Percentiles rank a stretch among this genome's conserved stretches.
Evolutionary conservation across 805 yeast genomes (phyloP).

Genomic region (Torulaspora gathmanii): DNA sequence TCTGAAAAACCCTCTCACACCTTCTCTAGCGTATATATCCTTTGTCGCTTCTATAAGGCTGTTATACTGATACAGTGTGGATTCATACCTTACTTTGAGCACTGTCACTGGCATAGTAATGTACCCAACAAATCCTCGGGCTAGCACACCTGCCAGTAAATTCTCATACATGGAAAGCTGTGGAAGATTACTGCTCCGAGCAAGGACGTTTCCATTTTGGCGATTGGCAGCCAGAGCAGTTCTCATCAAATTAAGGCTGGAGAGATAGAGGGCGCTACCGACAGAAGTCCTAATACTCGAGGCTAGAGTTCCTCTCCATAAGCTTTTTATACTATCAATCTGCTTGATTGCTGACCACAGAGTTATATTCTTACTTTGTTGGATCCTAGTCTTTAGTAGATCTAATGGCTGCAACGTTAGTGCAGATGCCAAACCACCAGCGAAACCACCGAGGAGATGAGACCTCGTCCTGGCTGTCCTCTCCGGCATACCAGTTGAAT

Average conservation of each 20-base stretch:
- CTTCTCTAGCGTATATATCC: conserved; percentile 50
- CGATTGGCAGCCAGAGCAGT: conserved; percentile 41
- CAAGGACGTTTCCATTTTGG: conserved; percentile 2
- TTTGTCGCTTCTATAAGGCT: conserved; percentile 57
- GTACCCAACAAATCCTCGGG: conserved; percentile 78
- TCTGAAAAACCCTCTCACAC: conserved; percentile 67
- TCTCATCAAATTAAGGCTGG: conserved; percentile 63
- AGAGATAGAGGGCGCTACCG: conserved; percentile 83
- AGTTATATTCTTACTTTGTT: conserved; percentile 45
- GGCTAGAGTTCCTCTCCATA: conserved; percentile 95
- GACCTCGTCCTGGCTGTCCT: conserved; percentile 21
- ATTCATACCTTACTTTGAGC: conserved; percentile 83
- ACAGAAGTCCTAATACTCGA: conserved; percentile 84
- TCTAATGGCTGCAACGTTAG: conserved; percentile 84
- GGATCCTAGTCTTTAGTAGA: conserved; percentile 79
- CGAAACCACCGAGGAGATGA: conserved; percentile 75
- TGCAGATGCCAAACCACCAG: conserved; percentile 80
- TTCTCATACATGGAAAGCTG: conserved; percentile 66
- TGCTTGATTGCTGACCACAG: conserved; percentile 36
- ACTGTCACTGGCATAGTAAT: conserved; percentile 93
- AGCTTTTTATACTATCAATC: conserved; percentile 40
- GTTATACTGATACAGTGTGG: conserved; percentile 64
- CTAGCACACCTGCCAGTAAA: conserved; percentile 66
- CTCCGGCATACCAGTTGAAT: conserved; percentile 7
- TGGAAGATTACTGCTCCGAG: conserved; percentile 52